Evolutionary conservation across 371 early-diverging fungal genomes (phyloP), one percentile per base, ranked within the genome.

Genomic region (Dinochytrium kinnereticum): DNA sequence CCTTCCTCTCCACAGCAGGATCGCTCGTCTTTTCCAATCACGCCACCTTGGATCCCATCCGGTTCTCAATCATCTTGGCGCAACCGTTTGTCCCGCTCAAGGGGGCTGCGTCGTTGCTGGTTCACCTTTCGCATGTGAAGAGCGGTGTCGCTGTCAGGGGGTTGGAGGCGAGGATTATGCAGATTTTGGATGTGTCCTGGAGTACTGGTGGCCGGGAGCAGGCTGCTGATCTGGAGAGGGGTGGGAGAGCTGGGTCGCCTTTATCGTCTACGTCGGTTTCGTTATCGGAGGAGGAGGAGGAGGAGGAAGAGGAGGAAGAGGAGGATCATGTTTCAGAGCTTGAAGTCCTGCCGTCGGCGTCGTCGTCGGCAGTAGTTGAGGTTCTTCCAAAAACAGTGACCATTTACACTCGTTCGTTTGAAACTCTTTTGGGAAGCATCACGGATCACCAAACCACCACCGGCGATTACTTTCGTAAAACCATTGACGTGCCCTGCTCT

Each of bases 11-110:
- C 21, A 31, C 64, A 7, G 2, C 36, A 15, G 10, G 15, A 31
- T 61, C 64, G 15, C 55, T 53, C 24, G 55, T 53, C 26, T 26
- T 61, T 7, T 61, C 64, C 24, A 61, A 61, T 36, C 64, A 61
- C 64, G 64, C 33, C 13, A 36, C 64, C 3, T 31, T 7, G 7
- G 64, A 61, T 24, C 33, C 64, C 17, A 61, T 61, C 5, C 64
- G 64, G 2, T 61, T 61, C 34, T 61, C 64, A 13, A 33, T 26
- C 34, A 28, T 61, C 64, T 10, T 61, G 31, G 10, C 64, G 5
- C 24, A 31, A 10, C 64, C 33, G 10, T 26, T 38, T 10, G 64
- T 61, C 7, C 33, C 64, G 2, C 24, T 61, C 3, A 3, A 24
- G 3, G 33, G 19, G 7, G 3, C 24, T 13, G 10, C 28, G 13